phyloP scores from a whole-genome alignment of 2,329 filamentous ascomycete genomes.

The Dryadomyces quercivorus region DNA sequence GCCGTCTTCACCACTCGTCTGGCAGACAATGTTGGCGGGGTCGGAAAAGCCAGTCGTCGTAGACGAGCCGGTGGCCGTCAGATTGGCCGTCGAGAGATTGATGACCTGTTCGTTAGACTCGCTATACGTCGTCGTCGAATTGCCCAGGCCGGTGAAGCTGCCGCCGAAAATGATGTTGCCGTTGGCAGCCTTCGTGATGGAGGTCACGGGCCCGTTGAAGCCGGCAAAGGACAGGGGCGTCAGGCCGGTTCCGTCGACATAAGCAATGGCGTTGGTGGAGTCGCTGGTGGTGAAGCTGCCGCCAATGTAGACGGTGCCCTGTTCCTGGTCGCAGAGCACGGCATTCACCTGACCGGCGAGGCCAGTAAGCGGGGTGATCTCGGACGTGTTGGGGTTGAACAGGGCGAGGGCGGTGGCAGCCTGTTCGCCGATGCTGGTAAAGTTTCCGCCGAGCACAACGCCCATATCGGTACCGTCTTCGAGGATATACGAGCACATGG shows the following conservation, averaged over 20 bases:
- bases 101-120: constrained; percentile 65
- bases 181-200: constrained; percentile 68
- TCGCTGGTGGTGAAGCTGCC: constrained; percentile 71
- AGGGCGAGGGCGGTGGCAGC: constrained; percentile 69
- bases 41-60: constrained; percentile 55
- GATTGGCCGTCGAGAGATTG: constrained; percentile 68
- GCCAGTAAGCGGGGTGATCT: constrained; percentile 64
- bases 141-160: constrained; percentile 77
- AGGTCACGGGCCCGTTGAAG: constrained; percentile 83
- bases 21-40: constrained; percentile 74
- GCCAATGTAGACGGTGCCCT: constrained; percentile 78
- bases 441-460: constrained; percentile 85
- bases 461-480: constrained; percentile 56
- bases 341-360: constrained; percentile 73
- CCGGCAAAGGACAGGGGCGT: constrained; percentile 78
- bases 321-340: constrained; percentile 67
- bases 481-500: constrained; percentile 72
- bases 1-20: constrained; percentile 51
- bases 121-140: constrained; percentile 51
- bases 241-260: constrained; percentile 58
- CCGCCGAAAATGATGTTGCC: constrained; percentile 89
- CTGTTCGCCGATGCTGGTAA: constrained; percentile 73
- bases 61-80: constrained; percentile 54
- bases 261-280: constrained; percentile 82
- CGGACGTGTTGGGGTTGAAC: constrained; percentile 60